A percentile compares a stretch with the other conserved stretches of the same genome.
These are phyloP conservation scores for Desmodesmus armatus DNA, from an alignment of 139 green algal genomes.

Conservation along the genomic window DNA sequence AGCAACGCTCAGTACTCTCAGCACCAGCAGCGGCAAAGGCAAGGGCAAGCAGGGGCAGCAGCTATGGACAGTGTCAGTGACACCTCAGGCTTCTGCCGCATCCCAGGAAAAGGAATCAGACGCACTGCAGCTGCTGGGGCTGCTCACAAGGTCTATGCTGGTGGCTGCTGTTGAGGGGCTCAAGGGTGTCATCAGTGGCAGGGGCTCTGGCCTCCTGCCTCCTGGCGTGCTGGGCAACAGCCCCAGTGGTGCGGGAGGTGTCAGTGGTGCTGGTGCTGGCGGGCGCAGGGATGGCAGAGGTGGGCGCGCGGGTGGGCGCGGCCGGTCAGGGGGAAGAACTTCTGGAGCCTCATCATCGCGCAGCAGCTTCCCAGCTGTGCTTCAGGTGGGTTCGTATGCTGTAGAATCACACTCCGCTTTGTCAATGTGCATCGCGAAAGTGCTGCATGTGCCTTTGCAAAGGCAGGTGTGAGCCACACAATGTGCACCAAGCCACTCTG, in stretches of 20 bases:
- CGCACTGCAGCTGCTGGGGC: neutral
- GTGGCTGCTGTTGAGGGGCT: neutral
- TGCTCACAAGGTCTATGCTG: conserved; percentile 7
- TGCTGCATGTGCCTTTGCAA: no score
- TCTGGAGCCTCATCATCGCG: no score
- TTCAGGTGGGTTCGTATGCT: no score
- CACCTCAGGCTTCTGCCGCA: no score
- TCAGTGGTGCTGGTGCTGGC: neutral
- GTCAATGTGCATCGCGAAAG: no score
- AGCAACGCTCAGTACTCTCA: no score
- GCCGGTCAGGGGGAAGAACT: no score
- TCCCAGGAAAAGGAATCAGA: neutral
- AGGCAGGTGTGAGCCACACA: no score
- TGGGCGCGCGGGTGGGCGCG: neutral
- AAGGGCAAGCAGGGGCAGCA: neutral
- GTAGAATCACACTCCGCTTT: no score
- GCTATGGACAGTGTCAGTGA: no score
- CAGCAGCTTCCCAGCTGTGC: no score
- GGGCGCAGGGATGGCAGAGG: neutral
- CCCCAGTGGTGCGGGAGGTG: neutral
- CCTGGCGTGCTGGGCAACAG: neutral
- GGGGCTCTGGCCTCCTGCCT: neutral
- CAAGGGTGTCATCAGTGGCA: neutral
- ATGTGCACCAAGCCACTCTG: no score
- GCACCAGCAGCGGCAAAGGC: neutral